Base-by-base conservation (phyloP, 2,329 filamentous ascomycete genomes). In the Penicillium sp. region DNA sequence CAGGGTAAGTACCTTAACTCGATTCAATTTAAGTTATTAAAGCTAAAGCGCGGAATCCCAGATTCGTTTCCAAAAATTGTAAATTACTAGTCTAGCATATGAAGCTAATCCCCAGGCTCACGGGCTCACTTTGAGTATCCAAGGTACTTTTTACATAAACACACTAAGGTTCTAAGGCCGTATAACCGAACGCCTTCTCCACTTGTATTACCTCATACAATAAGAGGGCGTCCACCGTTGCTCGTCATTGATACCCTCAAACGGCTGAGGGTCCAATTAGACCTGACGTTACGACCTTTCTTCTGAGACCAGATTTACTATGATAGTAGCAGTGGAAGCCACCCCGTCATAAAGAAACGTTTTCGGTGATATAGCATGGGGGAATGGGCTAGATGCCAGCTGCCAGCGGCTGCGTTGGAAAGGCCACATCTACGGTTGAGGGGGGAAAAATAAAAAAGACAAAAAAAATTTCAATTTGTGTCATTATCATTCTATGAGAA, bases 331-430 rank as follows among this genome's bases (percentile, higher is more conserved):
- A 9, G 15, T 47, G 7, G 41, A 49, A 58, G 56, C 48, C 56
- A 60, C 51, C 1, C 2, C 48, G 56, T 60, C 58, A 60, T 50
- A 21, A 17, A 8, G 21, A 27, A 25, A 53, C 42, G 33, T 31
- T 52, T 31, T 52, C 25, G 50, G 35, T 43, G 17, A 25, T 35
- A 31, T 38, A 31, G 35, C 47, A 58, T 17, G 29, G 37, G 21
- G 7, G 7, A 8, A 45, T 17, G 13, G 6, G 33, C 23, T 19
- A 21, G 19, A 43, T 27, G 46, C 46, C 50, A 47, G 48, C 49
- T 19, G 46, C 41, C 50, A 38, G 48, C 45, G 33, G 50, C 21
- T 38, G 31, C 25, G 27, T 48, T 49, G 23, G 29, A 31, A 58
- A 56, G 10, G 27, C n/a, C 6, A 21, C 13, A 38, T 38, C 23